Evolutionary conservation across 176 grass and related monocot species (phyloP), one percentile per base, ranked within the genome.

Genomic region (Echinochloa phyllopogon): DNA sequence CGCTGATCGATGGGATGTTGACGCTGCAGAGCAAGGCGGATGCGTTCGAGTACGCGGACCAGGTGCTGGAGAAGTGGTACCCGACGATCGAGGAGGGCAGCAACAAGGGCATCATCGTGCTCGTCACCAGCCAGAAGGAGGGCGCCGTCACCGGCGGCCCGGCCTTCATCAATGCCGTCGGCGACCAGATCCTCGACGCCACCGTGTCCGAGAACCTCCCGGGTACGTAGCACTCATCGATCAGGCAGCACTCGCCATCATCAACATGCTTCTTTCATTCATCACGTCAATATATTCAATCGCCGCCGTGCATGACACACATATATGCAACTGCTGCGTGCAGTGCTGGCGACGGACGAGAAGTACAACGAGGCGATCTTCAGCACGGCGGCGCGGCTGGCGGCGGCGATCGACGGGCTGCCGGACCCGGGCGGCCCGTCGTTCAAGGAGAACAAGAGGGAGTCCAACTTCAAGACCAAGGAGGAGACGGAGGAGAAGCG

Each of bases 31-130:
- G 96, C 91, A 99, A 99, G 42, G 91, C 93, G 15, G 96, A 99
- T 83, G 96, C 96, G 77, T 99, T 99, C 47, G 96, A 99, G 86
- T 99, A 99, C 69, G 96, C 96, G 56, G 96, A 99, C 88, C 93
- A 96, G 81, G 80, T 99, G 68, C 84, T 99, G 65, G 96, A 99
- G 94, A 99, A 96, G 88, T 99, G 96, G 96, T 99, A 99, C 80
- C 94, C 96, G 20, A 96, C 93, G 78, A 45, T 99, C 11, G 91
- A 99, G 89, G 86, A 89, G 61, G 96, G 96, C 11, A 99, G 55
- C 86, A 99, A 96, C 90, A 99, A 99, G 77, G 96, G 93, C 75
- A 79, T 99, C 86, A 88, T 99, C 52, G 89, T 99, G 68, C 92
- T 99, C 57, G 87, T 99, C 87, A 99, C 96, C 59, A 96, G 88